A percentile compares a stretch with the other conserved stretches of the same genome.
Conservation (phyloP, 2,329 filamentous ascomycete genomes). For the Cordyceps farinosa region DNA sequence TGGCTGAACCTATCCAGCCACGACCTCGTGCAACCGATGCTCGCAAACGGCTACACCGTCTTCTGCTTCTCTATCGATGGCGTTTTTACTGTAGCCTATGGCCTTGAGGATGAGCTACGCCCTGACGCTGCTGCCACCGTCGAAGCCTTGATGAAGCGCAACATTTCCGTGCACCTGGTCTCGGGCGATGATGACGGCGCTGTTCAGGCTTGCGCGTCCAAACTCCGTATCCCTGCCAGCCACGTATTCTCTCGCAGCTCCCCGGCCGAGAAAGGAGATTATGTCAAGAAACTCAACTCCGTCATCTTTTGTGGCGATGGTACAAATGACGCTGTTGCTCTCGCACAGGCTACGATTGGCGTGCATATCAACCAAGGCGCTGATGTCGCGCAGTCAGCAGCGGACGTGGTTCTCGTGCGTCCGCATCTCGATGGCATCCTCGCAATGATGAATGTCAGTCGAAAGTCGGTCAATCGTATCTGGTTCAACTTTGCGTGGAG, state of each 20-base stretch:
- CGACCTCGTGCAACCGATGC: slow-evolving; percentile 31
- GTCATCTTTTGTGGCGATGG: slow-evolving; percentile 73
- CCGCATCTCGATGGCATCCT: slow-evolving; percentile 54
- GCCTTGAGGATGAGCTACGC: slow-evolving; percentile 46
- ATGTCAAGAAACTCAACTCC: slow-evolving; percentile 38
- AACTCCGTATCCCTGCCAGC: slow-evolving; percentile 37
- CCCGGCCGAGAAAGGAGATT: slow-evolving; percentile 44
- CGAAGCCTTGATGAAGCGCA: slow-evolving; percentile 32
- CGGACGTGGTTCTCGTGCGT: slow-evolving; percentile 66
- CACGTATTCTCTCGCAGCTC: slow-evolving; percentile 41
- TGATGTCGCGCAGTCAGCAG: slow-evolving; percentile 63
- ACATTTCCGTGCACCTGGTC: slow-evolving; percentile 45
- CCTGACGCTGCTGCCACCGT: slow-evolving; percentile 38
- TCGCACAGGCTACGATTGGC: slow-evolving; percentile 68
- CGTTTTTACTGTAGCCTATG: slow-evolving; percentile 38
- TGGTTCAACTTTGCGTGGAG: slow-evolving; percentile 69
- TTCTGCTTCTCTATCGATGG: slow-evolving; percentile 45
- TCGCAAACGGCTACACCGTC: slow-evolving; percentile 38
- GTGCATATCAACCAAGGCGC: slow-evolving; percentile 61
- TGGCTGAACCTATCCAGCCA: slow-evolving; percentile 41
- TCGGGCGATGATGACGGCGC: slow-evolving; percentile 53
- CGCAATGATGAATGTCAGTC: slow-evolving; percentile 53
- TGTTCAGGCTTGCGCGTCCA: slow-evolving; percentile 38
- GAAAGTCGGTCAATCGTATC: slow-evolving; percentile 46
- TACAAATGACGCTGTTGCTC: slow-evolving; percentile 72